A percentile compares a stretch with the other conserved stretches of the same genome.
These are phyloP conservation scores for Phytopythium vexans DNA, from an alignment of 352 stramenopile genomes.

Conservation along the genomic window DNA sequence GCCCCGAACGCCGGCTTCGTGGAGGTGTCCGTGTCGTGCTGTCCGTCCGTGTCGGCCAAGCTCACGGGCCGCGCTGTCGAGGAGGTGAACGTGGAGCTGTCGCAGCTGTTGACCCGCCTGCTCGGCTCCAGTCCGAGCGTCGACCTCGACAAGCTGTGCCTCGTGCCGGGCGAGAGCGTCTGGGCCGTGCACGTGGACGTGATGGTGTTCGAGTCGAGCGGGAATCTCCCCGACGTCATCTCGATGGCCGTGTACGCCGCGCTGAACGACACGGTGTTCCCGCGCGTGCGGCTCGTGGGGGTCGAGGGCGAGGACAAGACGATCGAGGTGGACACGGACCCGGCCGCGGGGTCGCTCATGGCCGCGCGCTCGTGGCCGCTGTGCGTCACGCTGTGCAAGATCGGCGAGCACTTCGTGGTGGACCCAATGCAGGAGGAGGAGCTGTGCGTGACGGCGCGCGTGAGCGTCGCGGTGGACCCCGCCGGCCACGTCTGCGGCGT, in stretches of 20 bases:
- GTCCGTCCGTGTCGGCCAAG: slow-evolving; percentile 72
- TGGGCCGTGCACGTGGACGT: slow-evolving; percentile 74
- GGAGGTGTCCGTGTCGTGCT: slow-evolving; percentile 54
- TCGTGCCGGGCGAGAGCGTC: slow-evolving; percentile 70
- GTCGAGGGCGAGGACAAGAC: slow-evolving; percentile 74
- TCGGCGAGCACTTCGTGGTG: slow-evolving; percentile 64
- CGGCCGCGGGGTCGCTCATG: slow-evolving; percentile 54
- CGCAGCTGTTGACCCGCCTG: slow-evolving; percentile 71
- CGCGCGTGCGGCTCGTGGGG: slow-evolving; percentile 60
- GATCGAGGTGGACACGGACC: slow-evolving; percentile 75
- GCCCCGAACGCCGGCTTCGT: slow-evolving; percentile 51
- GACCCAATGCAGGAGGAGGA: slow-evolving; percentile 76
- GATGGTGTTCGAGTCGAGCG: slow-evolving; percentile 76
- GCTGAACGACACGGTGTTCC: slow-evolving; percentile 76
- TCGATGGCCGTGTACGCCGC: slow-evolving; percentile 81
- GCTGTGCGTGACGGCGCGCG: slow-evolving; percentile 68
- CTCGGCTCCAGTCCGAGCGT: slow-evolving; percentile 47
- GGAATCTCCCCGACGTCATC: slow-evolving; percentile 72
- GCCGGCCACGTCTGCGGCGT: slow-evolving; percentile 59
- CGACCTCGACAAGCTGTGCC: slow-evolving; percentile 58
- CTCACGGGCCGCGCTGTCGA: slow-evolving; percentile 63
- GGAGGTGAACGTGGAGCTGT: slow-evolving; percentile 77
- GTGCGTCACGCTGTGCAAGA: slow-evolving; percentile 73
- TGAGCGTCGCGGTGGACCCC: slow-evolving; percentile 68
- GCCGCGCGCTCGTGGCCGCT: slow-evolving; percentile 56